A percentile compares a stretch with the other conserved stretches of the same genome.
These are phyloP conservation scores for Nepenthes alata DNA, from an alignment of 179 eudicot species.

Conservation along the genomic window DNA sequence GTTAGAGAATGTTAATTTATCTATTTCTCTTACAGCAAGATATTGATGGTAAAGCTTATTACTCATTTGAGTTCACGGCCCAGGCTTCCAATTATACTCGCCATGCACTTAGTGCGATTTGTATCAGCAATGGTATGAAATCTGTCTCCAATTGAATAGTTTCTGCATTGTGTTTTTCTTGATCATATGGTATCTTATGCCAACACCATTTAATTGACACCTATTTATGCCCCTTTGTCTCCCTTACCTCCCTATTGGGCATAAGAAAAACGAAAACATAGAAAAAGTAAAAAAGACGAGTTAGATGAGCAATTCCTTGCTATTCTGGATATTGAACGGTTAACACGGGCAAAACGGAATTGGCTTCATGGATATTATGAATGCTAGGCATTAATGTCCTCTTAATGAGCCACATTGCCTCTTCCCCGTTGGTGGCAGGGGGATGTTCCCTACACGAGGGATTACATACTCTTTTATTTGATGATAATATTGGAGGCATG, in stretches of 20 bases:
- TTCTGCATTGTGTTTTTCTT: background rate
- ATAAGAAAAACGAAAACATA: no score
- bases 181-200: background rate
- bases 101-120: constrained; percentile 76
- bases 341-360: no score
- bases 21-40: constrained; percentile 45
- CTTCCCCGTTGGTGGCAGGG: no score
- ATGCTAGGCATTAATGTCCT: no score
- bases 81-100: constrained; percentile 89
- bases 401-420: no score
- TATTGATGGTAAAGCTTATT: constrained; percentile 71
- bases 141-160: constrained; percentile 2
- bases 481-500: no score
- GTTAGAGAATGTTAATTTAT: background rate
- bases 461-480: no score
- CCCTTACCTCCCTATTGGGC: background rate
- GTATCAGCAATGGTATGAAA: constrained; percentile 77
- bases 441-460: no score
- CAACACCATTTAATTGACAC: background rate
- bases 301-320: no score
- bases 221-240: background rate
- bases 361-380: no score
- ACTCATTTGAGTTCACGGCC: constrained; percentile 77
- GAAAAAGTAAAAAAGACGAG: no score
- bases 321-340: no score